Conservation (phyloP, 2,329 filamentous ascomycete genomes). For the Aspergillus glaucus region DNA sequence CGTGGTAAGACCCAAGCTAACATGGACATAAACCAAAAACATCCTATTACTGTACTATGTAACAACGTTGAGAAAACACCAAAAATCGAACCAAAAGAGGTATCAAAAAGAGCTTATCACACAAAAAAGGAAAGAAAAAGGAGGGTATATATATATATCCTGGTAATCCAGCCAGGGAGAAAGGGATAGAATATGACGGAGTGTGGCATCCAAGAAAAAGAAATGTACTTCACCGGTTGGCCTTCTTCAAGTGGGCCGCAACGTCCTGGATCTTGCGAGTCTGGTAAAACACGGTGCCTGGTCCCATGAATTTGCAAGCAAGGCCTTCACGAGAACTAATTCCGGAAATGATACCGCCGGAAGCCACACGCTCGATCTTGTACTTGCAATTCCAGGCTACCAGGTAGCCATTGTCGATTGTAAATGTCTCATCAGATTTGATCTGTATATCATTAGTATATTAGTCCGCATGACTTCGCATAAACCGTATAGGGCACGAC, state of each 20-base stretch:
- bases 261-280: conserved; percentile 74
- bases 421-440: conserved; percentile 71
- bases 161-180: too few relatives aligned
- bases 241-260: conserved; percentile 44
- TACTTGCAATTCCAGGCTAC: conserved; percentile 98
- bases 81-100: neutral
- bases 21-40: too few relatives aligned
- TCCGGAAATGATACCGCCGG: conserved; percentile 87
- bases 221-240: conserved; percentile 21
- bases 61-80: neutral
- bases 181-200: too few relatives aligned
- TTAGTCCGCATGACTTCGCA: neutral
- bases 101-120: conserved; percentile 2
- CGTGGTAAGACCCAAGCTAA: too few relatives aligned
- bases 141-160: too few relatives aligned
- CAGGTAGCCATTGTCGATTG: conserved; percentile 86
- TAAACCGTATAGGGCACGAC: neutral
- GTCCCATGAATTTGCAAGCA: conserved; percentile 88
- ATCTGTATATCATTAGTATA: conserved; percentile 21
- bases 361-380: conserved; percentile 79
- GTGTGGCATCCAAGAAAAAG: conserved; percentile 8
- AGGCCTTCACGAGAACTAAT: conserved; percentile 77
- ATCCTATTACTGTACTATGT: neutral
- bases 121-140: neutral
- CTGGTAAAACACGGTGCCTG: conserved; percentile 86